Evolutionary conservation across 768 basidiomycete genomes (phyloP).

Genomic region (Xerocomus potaroensis): DNA sequence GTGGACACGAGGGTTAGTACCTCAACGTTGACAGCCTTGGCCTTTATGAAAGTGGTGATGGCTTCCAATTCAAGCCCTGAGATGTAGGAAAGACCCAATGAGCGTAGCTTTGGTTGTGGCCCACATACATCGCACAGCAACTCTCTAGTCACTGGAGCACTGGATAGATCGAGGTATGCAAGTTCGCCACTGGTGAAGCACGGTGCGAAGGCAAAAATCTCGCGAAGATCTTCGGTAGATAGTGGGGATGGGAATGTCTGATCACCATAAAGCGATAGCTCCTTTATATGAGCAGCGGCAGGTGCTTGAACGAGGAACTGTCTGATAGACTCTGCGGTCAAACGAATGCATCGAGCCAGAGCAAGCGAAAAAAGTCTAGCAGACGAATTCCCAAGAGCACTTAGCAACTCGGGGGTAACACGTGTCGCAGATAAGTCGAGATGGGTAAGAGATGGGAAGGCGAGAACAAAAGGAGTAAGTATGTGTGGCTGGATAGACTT

Average conservation of each 20-base stretch:
- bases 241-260: constrained; percentile 76
- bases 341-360: constrained; percentile 78
- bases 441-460: constrained; percentile 84
- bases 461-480: constrained; percentile 68
- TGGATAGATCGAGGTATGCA: constrained; percentile 88
- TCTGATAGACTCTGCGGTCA: constrained; percentile 76
- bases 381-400: constrained; percentile 60
- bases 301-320: constrained; percentile 67
- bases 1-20: constrained; percentile 78
- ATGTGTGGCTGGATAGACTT: constrained; percentile 69
- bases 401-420: constrained; percentile 68
- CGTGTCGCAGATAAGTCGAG: constrained; percentile 92
- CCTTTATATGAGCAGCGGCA: constrained; percentile 56
- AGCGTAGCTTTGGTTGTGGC: constrained; percentile 71
- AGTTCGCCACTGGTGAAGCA: constrained; percentile 74
- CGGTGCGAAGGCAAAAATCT: constrained; percentile 69
- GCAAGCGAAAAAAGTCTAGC: constrained; percentile 75
- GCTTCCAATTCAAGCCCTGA: constrained; percentile 60
- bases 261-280: constrained; percentile 89
- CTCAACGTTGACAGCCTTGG: constrained; percentile 74
- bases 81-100: constrained; percentile 87
- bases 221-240: constrained; percentile 55
- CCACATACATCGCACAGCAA: constrained; percentile 48
- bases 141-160: constrained; percentile 62
- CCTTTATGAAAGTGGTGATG: constrained; percentile 63